Evolutionary conservation across 2,329 filamentous ascomycete genomes (phyloP).

Genomic region (Dactylella cylindrospora): DNA sequence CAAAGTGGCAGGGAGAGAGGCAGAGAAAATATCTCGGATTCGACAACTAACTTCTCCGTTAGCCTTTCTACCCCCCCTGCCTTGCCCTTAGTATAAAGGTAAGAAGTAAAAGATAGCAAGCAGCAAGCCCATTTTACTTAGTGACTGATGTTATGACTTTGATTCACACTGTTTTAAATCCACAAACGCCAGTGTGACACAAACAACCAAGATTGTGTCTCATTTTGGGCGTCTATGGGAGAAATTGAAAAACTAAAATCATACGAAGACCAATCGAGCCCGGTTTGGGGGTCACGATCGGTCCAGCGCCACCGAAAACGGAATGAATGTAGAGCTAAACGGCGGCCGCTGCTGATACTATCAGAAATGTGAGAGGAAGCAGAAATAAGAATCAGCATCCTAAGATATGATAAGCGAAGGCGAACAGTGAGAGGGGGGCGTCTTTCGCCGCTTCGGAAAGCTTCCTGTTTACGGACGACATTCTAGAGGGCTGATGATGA

Average conservation of each 20-base stretch:
- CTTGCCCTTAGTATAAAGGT: not conserved
- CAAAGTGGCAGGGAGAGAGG: no score
- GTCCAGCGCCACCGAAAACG: slow-evolving; percentile 35
- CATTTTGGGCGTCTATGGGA: slow-evolving; percentile 14
- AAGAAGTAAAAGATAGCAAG: slow-evolving; percentile 31
- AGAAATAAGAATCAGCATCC: slow-evolving; percentile 4
- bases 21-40: slow-evolving; percentile 32
- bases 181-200: slow-evolving; percentile 41
- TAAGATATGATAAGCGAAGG: slow-evolving; percentile 31
- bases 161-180: slow-evolving; percentile 41
- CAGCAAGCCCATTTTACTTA: no score
- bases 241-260: not conserved
- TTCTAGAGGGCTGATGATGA: no score
- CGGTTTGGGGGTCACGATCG: slow-evolving; percentile 5
- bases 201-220: slow-evolving; percentile 8
- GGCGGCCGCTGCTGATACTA: no score
- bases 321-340: no score
- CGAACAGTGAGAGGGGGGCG: no score
- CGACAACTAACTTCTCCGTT: slow-evolving; percentile 24
- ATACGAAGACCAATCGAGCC: no score
- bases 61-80: slow-evolving; percentile 1
- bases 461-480: no score
- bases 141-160: slow-evolving; percentile 23
- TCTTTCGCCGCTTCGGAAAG: no score
- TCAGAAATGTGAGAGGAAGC: not conserved